phyloP scores from a whole-genome alignment of 1,284 basidiomycete species.

The Golubevia pallescens region DNA sequence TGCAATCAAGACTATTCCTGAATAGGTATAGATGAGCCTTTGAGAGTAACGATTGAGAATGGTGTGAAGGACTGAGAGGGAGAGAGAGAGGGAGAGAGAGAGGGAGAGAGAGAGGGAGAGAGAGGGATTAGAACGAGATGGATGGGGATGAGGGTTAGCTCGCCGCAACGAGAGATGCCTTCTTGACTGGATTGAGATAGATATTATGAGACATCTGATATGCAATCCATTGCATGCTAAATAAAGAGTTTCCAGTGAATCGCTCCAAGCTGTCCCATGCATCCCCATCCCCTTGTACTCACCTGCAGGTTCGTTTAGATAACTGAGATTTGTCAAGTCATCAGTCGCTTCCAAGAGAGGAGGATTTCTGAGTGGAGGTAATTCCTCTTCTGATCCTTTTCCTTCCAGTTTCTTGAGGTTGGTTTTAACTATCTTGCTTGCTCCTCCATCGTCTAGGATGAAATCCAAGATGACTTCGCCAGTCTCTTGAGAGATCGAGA shows the following conservation, averaged over 20 bases:
- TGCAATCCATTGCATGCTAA: no score
- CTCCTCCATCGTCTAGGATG: conserved; percentile 49
- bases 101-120: not conserved
- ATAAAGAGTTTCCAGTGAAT: no score
- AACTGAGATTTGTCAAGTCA: conserved; percentile 13
- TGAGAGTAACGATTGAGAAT: conserved; percentile 63
- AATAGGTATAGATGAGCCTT: conserved; percentile 63
- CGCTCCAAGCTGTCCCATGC: no score
- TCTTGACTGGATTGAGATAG: not conserved
- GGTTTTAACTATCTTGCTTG: conserved; percentile 41
- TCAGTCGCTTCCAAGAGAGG: conserved; percentile 13
- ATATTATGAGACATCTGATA: no score
- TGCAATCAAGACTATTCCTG: conserved; percentile 63
- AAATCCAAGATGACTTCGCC: conserved; percentile 47
- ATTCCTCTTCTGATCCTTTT: conserved; percentile 7
- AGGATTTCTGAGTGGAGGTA: not conserved
- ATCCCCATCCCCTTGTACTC: not conserved
- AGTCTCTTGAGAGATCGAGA: conserved; percentile 23
- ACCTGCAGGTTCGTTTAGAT: conserved; percentile 15
- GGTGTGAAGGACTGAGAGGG: conserved; percentile 47
- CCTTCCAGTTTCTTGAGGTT: conserved; percentile 37
- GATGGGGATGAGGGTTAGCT: not conserved
- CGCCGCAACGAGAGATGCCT: not conserved
- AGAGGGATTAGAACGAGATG: conserved; percentile 1
- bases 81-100: not conserved